A percentile compares a stretch with the other conserved stretches of the same genome.
Conservation (phyloP, 1,284 basidiomycete genomes). For the Sparassis latifolia region DNA sequence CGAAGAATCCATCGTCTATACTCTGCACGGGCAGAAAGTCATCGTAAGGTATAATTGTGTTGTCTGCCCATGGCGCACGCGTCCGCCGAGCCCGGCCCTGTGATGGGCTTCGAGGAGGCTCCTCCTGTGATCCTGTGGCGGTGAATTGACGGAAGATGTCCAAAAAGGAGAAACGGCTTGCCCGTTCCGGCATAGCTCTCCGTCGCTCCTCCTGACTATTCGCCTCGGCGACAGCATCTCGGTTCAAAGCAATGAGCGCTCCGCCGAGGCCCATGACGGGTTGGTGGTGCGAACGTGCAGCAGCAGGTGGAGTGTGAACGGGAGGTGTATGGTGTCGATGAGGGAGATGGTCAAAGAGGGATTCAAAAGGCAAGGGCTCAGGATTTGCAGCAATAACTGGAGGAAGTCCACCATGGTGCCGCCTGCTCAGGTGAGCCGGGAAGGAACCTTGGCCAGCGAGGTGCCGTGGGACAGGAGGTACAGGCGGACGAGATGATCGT, state of each 20-base stretch:
- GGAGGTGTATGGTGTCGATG: slow-evolving; percentile 13
- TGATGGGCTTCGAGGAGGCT: too few relatives aligned
- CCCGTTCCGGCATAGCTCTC: background rate
- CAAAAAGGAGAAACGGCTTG: background rate
- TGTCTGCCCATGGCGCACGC: background rate
- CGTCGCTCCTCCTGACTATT: slow-evolving; percentile 7
- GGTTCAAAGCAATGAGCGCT: slow-evolving; percentile 45
- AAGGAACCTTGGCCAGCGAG: slow-evolving; percentile 14
- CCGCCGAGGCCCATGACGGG: slow-evolving; percentile 63
- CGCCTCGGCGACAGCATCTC: slow-evolving; percentile 19
- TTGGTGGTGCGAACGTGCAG: slow-evolving; percentile 46
- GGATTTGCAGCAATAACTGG: slow-evolving; percentile 33
- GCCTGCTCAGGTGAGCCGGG: slow-evolving; percentile 13
- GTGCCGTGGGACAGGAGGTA: slow-evolving; percentile 37
- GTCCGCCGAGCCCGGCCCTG: background rate
- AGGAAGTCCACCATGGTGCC: slow-evolving; percentile 11
- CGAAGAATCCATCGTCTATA: background rate
- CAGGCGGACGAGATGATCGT: slow-evolving; percentile 16
- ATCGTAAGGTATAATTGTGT: background rate
- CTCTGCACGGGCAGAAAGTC: background rate
- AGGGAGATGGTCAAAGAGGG: slow-evolving; percentile 16
- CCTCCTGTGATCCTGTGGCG: too few relatives aligned
- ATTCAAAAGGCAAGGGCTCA: slow-evolving; percentile 41
- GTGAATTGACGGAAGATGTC: background rate
- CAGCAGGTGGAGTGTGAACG: slow-evolving; percentile 22